Evolutionary conservation across 106 monocot species (phyloP), one percentile per base, ranked within the genome.

Genomic region (Phalaenopsis aphrodite): DNA sequence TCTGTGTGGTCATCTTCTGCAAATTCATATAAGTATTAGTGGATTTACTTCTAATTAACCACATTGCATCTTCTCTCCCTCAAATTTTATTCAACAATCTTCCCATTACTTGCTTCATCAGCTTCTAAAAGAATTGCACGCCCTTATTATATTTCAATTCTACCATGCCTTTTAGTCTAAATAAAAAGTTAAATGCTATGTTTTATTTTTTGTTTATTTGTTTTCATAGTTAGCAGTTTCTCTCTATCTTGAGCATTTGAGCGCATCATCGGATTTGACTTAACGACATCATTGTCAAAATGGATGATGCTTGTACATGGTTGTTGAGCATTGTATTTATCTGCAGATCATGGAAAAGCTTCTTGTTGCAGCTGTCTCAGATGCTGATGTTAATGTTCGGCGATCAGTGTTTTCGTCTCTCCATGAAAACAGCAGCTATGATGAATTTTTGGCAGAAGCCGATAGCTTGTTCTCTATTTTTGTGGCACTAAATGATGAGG

Each of bases 401-500:
- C 82, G 83, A 71, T 94, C 97, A 4, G 84, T 98, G 5, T 91
- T 98, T 84, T 84, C 55, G n/a, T 88, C 92, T 58, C 88, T 98
- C 21, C 73, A 91, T 72, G 74, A 38, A 14, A 94, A 94, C 80
- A 57, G 77, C 42, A 83, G 86, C 82, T 98, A 92, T 86, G 97
- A 98, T 91, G 97, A 92, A 79, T 98, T 91, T 75, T 85, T 98
- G 83, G 90, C 92, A 21, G 94, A 94, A 83, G 90, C 94, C 56
- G 97, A 98, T 80, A 89, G 88, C 79, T 84, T 98, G 79, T 84
- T 86, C 85, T 94, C 97, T 46, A 90, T 98, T 84, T 98, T 98
- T 85, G 90, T 92, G 81, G 92, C 92, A 65, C 78, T 98, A 57
- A 94, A 98, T 83, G 97, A 98, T 78, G 94, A 98, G 97, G 97